A percentile compares a stretch with the other conserved stretches of the same genome.
Conservation (phyloP, 148 eudicot species). For the Cornus suecica region DNA sequence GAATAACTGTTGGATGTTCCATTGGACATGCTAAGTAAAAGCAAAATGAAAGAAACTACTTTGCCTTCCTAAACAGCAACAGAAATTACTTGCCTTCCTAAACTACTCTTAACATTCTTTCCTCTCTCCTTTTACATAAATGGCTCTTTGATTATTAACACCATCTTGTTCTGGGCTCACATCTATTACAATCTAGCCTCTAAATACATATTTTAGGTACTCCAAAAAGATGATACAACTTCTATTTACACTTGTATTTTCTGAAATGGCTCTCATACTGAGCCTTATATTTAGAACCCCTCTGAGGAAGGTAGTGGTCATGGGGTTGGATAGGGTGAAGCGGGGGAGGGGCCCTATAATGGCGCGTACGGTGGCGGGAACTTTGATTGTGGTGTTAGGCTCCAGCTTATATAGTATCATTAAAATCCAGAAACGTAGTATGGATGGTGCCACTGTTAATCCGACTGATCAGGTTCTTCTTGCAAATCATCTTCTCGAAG, state of each 20-base stretch:
- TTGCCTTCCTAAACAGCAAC: too few species aligned
- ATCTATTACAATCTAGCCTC: background rate
- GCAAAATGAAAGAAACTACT: background rate
- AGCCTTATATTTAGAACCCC: slow-evolving; percentile 51
- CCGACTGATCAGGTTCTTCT: slow-evolving; percentile 69
- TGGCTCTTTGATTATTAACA: too few species aligned
- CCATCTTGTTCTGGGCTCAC: too few species aligned
- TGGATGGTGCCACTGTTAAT: slow-evolving; percentile 27
- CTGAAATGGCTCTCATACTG: slow-evolving; percentile 39
- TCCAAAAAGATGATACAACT: slow-evolving; percentile 35
- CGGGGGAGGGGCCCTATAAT: slow-evolving; percentile 55
- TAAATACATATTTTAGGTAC: too few species aligned
- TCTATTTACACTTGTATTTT: slow-evolving; percentile 38
- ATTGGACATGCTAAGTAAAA: background rate
- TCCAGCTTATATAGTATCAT: slow-evolving; percentile 37
- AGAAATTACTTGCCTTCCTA: too few species aligned
- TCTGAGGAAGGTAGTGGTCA: slow-evolving; percentile 34
- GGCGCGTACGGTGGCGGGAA: slow-evolving; percentile 41
- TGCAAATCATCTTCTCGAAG: slow-evolving; percentile 60
- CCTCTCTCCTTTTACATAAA: background rate
- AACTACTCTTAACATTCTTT: too few species aligned
- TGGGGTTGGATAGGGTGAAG: slow-evolving; percentile 39
- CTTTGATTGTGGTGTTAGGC: slow-evolving; percentile 38
- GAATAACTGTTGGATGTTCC: background rate
- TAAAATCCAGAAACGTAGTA: slow-evolving; percentile 29